A percentile compares a stretch with the other conserved stretches of the same genome.
These are phyloP conservation scores for Verticillium nonalfalfae DNA, from an alignment of 2,329 filamentous ascomycete species.

Conservation along the genomic window DNA sequence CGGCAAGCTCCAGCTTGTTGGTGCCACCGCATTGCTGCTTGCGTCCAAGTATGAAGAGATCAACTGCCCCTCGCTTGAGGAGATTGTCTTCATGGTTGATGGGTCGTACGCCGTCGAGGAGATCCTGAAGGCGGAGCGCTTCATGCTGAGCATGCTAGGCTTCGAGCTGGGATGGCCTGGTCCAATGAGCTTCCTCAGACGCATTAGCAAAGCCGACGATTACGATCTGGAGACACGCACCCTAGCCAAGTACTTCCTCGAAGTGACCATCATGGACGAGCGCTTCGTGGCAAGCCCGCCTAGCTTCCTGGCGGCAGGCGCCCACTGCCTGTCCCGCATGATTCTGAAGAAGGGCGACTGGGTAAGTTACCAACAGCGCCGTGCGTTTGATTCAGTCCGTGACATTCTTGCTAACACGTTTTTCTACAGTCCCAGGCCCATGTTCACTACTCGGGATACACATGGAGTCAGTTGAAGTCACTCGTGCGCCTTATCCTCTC, in stretches of 20 bases:
- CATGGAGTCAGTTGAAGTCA: slow-evolving; percentile 73
- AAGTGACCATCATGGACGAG: slow-evolving; percentile 96
- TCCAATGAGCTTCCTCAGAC: slow-evolving; percentile 94
- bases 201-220: slow-evolving; percentile 97
- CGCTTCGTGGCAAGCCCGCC: slow-evolving; percentile 88
- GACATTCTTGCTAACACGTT: slow-evolving; percentile 24
- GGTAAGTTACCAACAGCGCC: slow-evolving; percentile 55
- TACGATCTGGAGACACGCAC: slow-evolving; percentile 95
- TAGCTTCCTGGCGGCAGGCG: slow-evolving; percentile 84
- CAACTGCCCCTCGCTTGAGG: slow-evolving; percentile 88
- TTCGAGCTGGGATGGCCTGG: slow-evolving; percentile 98
- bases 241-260: slow-evolving; percentile 94
- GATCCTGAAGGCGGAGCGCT: slow-evolving; percentile 93
- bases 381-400: background rate
- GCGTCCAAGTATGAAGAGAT: slow-evolving; percentile 99
- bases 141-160: slow-evolving; percentile 94
- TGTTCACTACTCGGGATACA: slow-evolving; percentile 91
- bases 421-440: slow-evolving; percentile 66
- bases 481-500: slow-evolving; percentile 75
- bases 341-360: slow-evolving; percentile 90
- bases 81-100: slow-evolving; percentile 99
- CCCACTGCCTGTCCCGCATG: slow-evolving; percentile 83
- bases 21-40: slow-evolving; percentile 90
- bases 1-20: slow-evolving; percentile 90
- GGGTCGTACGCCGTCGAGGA: slow-evolving; percentile 83